phyloP scores from a whole-genome alignment of 129 eudicot species.

The Pulicaria dysenterica region DNA sequence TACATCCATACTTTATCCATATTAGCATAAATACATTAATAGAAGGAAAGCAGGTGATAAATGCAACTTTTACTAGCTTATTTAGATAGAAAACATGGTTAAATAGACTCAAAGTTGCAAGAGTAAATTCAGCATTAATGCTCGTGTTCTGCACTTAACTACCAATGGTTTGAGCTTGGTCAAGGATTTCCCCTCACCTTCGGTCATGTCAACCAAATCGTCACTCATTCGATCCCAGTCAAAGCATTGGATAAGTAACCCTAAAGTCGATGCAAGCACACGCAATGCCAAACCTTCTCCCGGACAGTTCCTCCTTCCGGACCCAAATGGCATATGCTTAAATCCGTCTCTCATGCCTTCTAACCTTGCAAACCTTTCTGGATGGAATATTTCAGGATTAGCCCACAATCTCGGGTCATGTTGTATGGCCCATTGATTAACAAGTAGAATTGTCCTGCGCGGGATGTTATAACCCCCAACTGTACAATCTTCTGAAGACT shows the following conservation, averaged over 20 bases:
- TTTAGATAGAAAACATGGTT: too few relatives aligned
- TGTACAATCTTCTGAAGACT: slow-evolving; percentile 33
- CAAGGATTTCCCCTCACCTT: slow-evolving; percentile 37
- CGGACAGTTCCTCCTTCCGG: slow-evolving; percentile 52
- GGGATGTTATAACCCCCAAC: slow-evolving; percentile 34
- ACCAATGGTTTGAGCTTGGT: slow-evolving; percentile 40
- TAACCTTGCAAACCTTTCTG: slow-evolving; percentile 43
- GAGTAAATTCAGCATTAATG: slow-evolving; percentile 21
- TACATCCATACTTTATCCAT: too few relatives aligned
- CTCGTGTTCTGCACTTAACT: slow-evolving; percentile 37
- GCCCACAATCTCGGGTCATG: slow-evolving; percentile 46
- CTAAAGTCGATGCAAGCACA: slow-evolving; percentile 37
- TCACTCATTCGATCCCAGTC: slow-evolving; percentile 45
- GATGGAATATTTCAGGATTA: slow-evolving; percentile 35
- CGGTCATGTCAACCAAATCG: slow-evolving; percentile 44
- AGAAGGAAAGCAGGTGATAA: too few relatives aligned
- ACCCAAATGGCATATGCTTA: slow-evolving; percentile 52
- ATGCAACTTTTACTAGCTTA: too few relatives aligned
- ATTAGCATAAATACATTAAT: too few relatives aligned
- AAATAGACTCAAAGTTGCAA: slow-evolving; percentile 11
- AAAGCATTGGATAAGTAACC: slow-evolving; percentile 53
- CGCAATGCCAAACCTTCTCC: slow-evolving; percentile 41
- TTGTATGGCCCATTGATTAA: slow-evolving; percentile 46
- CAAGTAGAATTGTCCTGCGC: slow-evolving; percentile 37
- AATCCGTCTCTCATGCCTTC: slow-evolving; percentile 36